Evolutionary conservation across 495 filamentous ascomycete species (phyloP).

Genomic region (Chaetomidium leptoderma): DNA sequence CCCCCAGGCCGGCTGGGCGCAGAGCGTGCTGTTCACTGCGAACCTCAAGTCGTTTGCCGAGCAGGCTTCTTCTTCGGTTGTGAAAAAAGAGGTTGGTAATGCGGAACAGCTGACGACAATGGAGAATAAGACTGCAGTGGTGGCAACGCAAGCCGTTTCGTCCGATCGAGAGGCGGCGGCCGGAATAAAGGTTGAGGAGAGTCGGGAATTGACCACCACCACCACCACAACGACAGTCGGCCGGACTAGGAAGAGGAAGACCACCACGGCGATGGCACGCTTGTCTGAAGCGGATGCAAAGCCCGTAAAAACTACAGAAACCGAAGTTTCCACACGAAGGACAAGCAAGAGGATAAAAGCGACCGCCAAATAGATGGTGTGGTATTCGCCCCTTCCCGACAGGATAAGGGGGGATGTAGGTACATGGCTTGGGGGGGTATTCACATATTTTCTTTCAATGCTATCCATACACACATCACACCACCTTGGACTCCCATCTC

Average conservation of each 20-base stretch:
- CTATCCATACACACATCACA: background rate
- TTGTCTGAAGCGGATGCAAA: background rate
- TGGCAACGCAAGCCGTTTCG: slow-evolving; percentile 14
- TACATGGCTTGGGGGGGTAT: no score
- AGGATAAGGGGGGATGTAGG: no score
- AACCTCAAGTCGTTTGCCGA: slow-evolving; percentile 84
- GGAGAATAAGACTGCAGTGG: slow-evolving; percentile 27
- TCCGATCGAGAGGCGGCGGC: background rate
- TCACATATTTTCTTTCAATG: background rate
- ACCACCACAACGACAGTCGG: background rate
- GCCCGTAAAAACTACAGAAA: slow-evolving; percentile 11
- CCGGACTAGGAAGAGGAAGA: slow-evolving; percentile 17
- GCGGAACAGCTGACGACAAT: no score
- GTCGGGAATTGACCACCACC: background rate
- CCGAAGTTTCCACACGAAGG: slow-evolving; percentile 13
- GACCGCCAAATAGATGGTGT: background rate
- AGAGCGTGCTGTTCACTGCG: slow-evolving; percentile 93
- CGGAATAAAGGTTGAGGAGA: slow-evolving; percentile 19
- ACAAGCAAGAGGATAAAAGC: slow-evolving; percentile 25
- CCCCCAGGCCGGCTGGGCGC: slow-evolving; percentile 92
- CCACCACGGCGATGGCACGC: slow-evolving; percentile 9
- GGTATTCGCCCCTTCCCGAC: no score
- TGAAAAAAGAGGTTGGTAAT: slow-evolving; percentile 23
- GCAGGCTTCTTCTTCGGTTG: slow-evolving; percentile 29
- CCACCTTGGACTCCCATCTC: slow-evolving; percentile 36